A percentile compares a stretch with the other conserved stretches of the same genome.
Evolutionary conservation across 1,284 basidiomycete genomes (phyloP).

Genomic region (Stygiomarasmius scandens): DNA sequence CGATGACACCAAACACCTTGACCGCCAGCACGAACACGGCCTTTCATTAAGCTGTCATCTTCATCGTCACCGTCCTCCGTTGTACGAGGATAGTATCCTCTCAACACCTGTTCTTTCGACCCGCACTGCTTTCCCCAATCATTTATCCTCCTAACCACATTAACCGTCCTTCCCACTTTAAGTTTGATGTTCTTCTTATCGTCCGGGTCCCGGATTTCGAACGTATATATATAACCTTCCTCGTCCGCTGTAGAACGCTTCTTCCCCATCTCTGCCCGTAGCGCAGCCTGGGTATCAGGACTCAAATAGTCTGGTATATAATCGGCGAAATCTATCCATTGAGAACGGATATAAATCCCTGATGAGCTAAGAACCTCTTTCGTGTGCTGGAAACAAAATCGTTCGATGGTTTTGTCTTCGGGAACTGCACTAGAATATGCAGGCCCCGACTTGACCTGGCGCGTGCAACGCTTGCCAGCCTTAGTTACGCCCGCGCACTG

Average conservation of each 20-base stretch:
- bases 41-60: conserved; percentile 25
- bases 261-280: conserved; percentile 74
- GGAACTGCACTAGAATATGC: conserved; percentile 32
- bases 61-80: conserved; percentile 17
- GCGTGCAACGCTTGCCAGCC: conserved; percentile 61
- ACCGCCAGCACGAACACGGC: conserved; percentile 22
- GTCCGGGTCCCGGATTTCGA: conserved; percentile 67
- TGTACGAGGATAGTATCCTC: conserved; percentile 27
- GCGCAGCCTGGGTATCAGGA: conserved; percentile 58
- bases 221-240: conserved; percentile 76
- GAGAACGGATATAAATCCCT: conserved; percentile 57
- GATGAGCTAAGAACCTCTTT: conserved; percentile 53
- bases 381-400: conserved; percentile 71
- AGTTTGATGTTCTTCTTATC: conserved; percentile 39
- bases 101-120: conserved; percentile 27
- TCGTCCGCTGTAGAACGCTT: conserved; percentile 58
- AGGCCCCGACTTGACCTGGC: conserved; percentile 55
- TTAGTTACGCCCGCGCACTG: conserved; percentile 72
- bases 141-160: conserved; percentile 55
- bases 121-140: conserved; percentile 73
- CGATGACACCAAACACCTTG: conserved; percentile 44
- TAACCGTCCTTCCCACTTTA: conserved; percentile 57
- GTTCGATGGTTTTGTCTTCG: conserved; percentile 39
- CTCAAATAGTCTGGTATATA: conserved; percentile 72
- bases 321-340: conserved; percentile 62